A percentile compares a stretch with the other conserved stretches of the same genome.
Evolutionary conservation across 257 asterid species (phyloP).

Genomic region (Knoxia roxburghii): DNA sequence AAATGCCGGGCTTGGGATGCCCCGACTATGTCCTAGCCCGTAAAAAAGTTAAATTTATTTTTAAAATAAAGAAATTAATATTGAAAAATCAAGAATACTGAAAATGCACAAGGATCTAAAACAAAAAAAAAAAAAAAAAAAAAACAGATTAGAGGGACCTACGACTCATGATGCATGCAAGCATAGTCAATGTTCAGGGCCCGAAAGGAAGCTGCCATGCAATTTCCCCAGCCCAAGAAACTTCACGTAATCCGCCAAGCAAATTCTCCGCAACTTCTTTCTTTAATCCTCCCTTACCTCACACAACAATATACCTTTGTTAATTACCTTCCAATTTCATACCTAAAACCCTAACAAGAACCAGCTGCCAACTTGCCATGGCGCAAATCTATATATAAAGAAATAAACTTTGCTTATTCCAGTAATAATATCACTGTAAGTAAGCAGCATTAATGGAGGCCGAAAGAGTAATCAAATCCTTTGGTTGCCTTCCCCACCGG

Average conservation of each 20-base stretch:
- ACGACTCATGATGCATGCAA: neutral
- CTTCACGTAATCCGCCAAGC: slow-evolving; percentile 16
- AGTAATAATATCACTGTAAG: no score
- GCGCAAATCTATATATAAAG: no score
- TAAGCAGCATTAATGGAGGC: slow-evolving; percentile 26
- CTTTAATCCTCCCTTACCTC: slow-evolving; percentile 1
- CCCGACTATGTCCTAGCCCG: no score
- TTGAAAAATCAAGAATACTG: no score
- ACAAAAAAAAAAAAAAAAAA: no score
- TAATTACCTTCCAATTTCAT: neutral
- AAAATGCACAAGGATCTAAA: no score
- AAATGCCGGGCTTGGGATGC: no score
- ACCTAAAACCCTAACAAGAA: neutral
- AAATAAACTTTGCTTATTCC: neutral
- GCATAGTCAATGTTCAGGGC: slow-evolving; percentile 14
- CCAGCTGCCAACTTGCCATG: neutral
- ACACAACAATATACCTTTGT: no score
- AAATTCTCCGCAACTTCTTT: slow-evolving; percentile 24
- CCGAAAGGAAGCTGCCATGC: slow-evolving; percentile 30
- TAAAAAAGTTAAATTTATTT: no score
- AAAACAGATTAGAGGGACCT: no score
- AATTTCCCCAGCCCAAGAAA: slow-evolving; percentile 26
- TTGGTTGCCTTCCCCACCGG: slow-evolving; percentile 27
- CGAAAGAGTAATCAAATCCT: slow-evolving; percentile 21
- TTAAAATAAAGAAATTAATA: no score